Conservation (phyloP, 2,329 filamentous ascomycete genomes). For the Thelonectria rubi region DNA sequence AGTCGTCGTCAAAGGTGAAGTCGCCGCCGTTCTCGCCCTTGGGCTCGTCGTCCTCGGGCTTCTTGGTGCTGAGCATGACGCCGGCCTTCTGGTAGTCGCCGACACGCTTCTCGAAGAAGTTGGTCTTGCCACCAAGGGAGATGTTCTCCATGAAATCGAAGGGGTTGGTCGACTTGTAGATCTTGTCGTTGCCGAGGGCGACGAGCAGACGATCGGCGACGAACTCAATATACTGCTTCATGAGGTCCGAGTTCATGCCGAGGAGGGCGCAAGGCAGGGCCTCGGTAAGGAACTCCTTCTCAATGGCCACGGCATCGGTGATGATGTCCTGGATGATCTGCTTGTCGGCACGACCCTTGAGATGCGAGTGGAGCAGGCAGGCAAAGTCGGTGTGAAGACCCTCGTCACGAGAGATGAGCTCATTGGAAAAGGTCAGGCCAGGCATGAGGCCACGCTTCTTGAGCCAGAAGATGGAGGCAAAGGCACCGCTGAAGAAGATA, state of each 20-base stretch:
- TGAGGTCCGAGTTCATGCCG: slow-evolving; percentile 95
- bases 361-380: slow-evolving; percentile 95
- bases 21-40: slow-evolving; percentile 73
- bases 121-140: slow-evolving; percentile 97
- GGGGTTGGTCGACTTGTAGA: slow-evolving; percentile 92
- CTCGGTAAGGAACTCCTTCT: slow-evolving; percentile 98
- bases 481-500: slow-evolving; percentile 99
- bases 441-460: slow-evolving; percentile 99
- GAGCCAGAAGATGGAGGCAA: slow-evolving; percentile 99
- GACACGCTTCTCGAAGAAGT: slow-evolving; percentile 99
- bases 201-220: slow-evolving; percentile 95
- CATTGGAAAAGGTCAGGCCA: slow-evolving; percentile 98
- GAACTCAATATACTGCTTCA: slow-evolving; percentile 99
- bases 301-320: slow-evolving; percentile 90
- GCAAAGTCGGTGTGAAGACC: slow-evolving; percentile 99
- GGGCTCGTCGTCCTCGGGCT: slow-evolving; percentile 62
- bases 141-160: slow-evolving; percentile 99
- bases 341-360: slow-evolving; percentile 89
- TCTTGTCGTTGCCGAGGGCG: slow-evolving; percentile 91
- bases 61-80: slow-evolving; percentile 93
- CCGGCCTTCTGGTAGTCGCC: slow-evolving; percentile 99
- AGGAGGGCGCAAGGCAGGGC: slow-evolving; percentile 91
- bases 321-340: slow-evolving; percentile 87
- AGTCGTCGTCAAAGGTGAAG: slow-evolving; percentile 96
- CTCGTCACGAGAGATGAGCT: slow-evolving; percentile 99